These are phyloP conservation scores for Calonectria naviculata DNA, from an alignment of 2,329 filamentous ascomycete genomes.

Conservation along the genomic window DNA sequence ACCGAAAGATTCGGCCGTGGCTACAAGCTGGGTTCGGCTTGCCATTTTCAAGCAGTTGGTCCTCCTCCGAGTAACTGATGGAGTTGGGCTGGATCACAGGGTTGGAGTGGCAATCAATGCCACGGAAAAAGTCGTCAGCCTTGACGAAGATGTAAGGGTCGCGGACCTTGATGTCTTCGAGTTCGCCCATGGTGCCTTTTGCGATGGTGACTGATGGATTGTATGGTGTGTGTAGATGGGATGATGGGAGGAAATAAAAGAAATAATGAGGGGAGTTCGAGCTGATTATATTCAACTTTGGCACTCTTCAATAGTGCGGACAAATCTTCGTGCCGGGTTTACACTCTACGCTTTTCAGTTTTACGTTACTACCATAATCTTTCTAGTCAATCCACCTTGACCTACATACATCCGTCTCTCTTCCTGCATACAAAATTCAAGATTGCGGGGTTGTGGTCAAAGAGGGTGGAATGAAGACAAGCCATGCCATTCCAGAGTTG, in stretches of 20 bases:
- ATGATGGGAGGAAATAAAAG: not conserved
- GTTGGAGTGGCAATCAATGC: not conserved
- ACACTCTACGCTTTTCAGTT: not conserved
- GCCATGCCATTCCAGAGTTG: not conserved
- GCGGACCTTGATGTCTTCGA: not conserved
- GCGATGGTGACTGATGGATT: too few relatives aligned
- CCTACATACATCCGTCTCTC: not conserved
- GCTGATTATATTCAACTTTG: too few relatives aligned
- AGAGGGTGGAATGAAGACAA: not conserved
- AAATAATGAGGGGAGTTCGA: not conserved
- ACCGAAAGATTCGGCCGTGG: not conserved
- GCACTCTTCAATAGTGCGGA: too few relatives aligned
- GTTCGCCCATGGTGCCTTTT: not conserved
- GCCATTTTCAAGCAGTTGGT: not conserved
- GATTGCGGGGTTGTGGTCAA: not conserved
- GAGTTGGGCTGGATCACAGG: not conserved
- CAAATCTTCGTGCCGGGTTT: too few relatives aligned
- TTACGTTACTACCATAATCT: not conserved
- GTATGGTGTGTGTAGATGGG: not conserved
- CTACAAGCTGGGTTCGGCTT: not conserved
- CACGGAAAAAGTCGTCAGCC: not conserved
- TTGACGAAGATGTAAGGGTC: not conserved
- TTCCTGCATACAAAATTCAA: not conserved
- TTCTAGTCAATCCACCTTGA: not conserved
- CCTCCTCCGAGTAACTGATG: not conserved